phyloP scores from a whole-genome alignment of 2,329 filamentous ascomycete genomes.

The Dendrostoma leiphaemia region DNA sequence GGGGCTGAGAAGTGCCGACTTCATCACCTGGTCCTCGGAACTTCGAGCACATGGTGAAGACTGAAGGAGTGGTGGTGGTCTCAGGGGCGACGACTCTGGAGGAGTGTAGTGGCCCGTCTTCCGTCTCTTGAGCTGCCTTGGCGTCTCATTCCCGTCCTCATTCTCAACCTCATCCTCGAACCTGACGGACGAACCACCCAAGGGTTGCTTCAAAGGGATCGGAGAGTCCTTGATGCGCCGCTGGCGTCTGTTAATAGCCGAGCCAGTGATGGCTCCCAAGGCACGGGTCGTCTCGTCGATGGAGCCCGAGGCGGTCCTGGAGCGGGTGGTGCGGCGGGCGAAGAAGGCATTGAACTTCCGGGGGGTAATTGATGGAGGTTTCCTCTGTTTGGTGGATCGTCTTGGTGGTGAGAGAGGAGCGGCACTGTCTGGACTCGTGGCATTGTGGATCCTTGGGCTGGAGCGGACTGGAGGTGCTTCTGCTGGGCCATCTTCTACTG shows the following conservation, averaged over 20 bases:
- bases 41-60: constrained; percentile 23
- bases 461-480: constrained; percentile 8
- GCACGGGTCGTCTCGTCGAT: constrained; percentile 15
- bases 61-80: constrained; percentile 26
- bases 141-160: constrained; percentile 9
- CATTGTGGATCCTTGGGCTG: constrained; percentile 8
- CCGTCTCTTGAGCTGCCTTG: constrained; percentile 33
- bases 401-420: constrained; percentile 27
- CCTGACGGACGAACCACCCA: too few relatives aligned
- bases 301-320: constrained; percentile 9
- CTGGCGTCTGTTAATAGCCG: constrained; percentile 38
- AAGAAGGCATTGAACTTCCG: constrained; percentile 54
- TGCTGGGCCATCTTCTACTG: constrained; percentile 16
- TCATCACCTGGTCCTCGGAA: not conserved
- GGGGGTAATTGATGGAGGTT: constrained; percentile 52
- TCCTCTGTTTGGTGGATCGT: constrained; percentile 39
- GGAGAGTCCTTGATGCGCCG: constrained; percentile 30
- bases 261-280: constrained; percentile 30
- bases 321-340: constrained; percentile 40
- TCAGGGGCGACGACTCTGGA: constrained; percentile 35
- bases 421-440: constrained; percentile 21
- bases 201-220: constrained; percentile 34
- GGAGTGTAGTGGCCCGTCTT: constrained; percentile 37
- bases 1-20: constrained; percentile 34
- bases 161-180: constrained; percentile 9